These are phyloP conservation scores for Stephanodiscus triporus DNA, from an alignment of 108 stramenopile genomes.

Conservation along the genomic window DNA sequence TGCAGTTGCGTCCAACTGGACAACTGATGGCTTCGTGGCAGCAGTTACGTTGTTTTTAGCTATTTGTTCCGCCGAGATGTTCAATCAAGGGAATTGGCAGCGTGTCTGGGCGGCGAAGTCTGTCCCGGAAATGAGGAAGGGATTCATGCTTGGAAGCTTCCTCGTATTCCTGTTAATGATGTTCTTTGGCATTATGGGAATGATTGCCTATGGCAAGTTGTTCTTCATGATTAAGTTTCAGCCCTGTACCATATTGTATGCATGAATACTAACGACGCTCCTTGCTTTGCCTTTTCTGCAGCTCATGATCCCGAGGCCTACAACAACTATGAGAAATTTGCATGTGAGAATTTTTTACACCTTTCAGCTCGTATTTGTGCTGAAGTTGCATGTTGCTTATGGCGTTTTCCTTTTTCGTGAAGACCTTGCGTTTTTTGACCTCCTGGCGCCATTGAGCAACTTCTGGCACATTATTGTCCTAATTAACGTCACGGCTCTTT, in stretches of 20 bases:
- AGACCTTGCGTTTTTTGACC: conserved; percentile 76
- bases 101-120: conserved; percentile 81
- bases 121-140: conserved; percentile 56
- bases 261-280: neutral
- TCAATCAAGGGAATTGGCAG: conserved; percentile 79
- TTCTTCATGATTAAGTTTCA: neutral
- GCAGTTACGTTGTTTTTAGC: conserved; percentile 72
- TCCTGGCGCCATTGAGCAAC: conserved; percentile 56
- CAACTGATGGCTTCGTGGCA: conserved; percentile 66
- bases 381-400: neutral
- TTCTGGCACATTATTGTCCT: conserved; percentile 74
- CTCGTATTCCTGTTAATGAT: conserved; percentile 76
- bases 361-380: neutral
- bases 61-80: conserved; percentile 71
- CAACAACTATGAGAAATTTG: conserved; percentile 62
- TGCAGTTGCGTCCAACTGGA: conserved; percentile 65
- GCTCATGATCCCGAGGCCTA: conserved; percentile 72
- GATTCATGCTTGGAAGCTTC: conserved; percentile 61
- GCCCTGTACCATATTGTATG: neutral
- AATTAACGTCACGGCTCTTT: conserved; percentile 68
- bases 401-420: neutral
- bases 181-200: conserved; percentile 89
- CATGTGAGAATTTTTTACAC: conserved; percentile 27
- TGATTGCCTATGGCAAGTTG: conserved; percentile 62
- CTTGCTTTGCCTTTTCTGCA: neutral